Percentiles rank a stretch among this genome's conserved stretches.
Conservation (phyloP, 1,284 basidiomycete genomes). For the Sporisorium sorghi region DNA sequence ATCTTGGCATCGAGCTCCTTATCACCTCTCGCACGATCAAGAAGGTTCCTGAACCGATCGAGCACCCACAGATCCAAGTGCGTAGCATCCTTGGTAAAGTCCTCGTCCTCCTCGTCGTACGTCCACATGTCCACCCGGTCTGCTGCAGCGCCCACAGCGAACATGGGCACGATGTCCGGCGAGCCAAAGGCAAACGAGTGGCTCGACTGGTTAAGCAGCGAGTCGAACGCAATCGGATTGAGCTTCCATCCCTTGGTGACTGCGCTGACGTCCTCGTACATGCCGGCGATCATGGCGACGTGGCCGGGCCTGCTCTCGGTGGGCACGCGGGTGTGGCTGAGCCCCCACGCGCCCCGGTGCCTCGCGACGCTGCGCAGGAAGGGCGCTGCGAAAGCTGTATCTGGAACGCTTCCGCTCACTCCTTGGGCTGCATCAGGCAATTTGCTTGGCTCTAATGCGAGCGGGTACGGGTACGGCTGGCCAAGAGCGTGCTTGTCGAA, state of each 20-base stretch:
- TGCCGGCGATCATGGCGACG: conserved; percentile 88
- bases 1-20: conserved; percentile 72
- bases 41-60: conserved; percentile 75
- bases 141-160: conserved; percentile 76
- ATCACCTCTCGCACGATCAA: conserved; percentile 39
- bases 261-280: conserved; percentile 92
- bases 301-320: conserved; percentile 88
- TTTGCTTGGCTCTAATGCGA: conserved; percentile 23
- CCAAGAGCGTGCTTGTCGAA: conserved; percentile 33
- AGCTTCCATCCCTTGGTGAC: conserved; percentile 90
- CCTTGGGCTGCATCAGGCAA: not conserved
- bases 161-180: conserved; percentile 91
- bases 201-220: conserved; percentile 85
- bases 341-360: conserved; percentile 79
- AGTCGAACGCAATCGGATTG: conserved; percentile 90
- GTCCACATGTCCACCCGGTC: conserved; percentile 81
- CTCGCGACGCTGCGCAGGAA: conserved; percentile 78
- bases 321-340: conserved; percentile 87
- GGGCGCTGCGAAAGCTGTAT: conserved; percentile 74
- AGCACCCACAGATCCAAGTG: conserved; percentile 84
- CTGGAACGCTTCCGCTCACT: not conserved
- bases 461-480: conserved; percentile 29
- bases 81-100: conserved; percentile 76
- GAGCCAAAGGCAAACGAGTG: conserved; percentile 86
- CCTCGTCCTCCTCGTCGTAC: conserved; percentile 81